Conservation (phyloP, 176 grass and related monocot species). For the Musa beccarii region DNA sequence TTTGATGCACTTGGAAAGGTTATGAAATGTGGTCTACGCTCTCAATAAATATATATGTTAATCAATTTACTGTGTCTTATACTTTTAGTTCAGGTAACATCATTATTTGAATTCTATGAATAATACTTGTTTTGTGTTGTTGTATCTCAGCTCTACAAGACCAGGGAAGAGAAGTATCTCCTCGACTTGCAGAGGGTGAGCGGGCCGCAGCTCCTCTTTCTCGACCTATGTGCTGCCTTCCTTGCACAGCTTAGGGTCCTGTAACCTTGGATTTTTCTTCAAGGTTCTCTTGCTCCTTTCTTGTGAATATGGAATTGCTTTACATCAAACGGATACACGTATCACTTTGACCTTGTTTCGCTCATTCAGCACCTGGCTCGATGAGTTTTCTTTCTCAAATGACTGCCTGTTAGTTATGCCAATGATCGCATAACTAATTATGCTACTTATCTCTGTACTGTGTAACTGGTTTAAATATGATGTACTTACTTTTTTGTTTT, state of each 20-base stretch:
- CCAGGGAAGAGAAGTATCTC: slow-evolving; percentile 75
- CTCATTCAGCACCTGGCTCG: neutral
- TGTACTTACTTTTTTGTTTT: too few species aligned
- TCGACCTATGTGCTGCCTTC: slow-evolving; percentile 80
- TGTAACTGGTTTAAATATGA: neutral
- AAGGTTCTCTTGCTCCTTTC: neutral
- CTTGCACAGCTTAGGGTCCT: slow-evolving; percentile 82
- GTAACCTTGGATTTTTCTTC: neutral
- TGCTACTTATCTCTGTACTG: neutral
- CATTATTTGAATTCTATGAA: neutral
- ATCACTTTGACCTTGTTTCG: neutral
- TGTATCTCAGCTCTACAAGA: slow-evolving; percentile 73
- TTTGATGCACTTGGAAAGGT: neutral
- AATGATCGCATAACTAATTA: neutral
- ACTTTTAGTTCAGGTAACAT: neutral
- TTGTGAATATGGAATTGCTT: slow-evolving; percentile 2
- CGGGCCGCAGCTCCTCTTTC: slow-evolving; percentile 75
- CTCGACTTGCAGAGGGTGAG: slow-evolving; percentile 82
- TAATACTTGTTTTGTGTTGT: neutral
- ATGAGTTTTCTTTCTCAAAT: neutral
- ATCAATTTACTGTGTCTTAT: neutral
- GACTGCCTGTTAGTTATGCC: neutral
- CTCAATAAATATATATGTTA: too few species aligned
- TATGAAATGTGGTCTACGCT: too few species aligned
- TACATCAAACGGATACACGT: neutral